Base-by-base conservation (phyloP, 2,329 filamentous ascomycete genomes). In the Epichloe gansuensis region DNA sequence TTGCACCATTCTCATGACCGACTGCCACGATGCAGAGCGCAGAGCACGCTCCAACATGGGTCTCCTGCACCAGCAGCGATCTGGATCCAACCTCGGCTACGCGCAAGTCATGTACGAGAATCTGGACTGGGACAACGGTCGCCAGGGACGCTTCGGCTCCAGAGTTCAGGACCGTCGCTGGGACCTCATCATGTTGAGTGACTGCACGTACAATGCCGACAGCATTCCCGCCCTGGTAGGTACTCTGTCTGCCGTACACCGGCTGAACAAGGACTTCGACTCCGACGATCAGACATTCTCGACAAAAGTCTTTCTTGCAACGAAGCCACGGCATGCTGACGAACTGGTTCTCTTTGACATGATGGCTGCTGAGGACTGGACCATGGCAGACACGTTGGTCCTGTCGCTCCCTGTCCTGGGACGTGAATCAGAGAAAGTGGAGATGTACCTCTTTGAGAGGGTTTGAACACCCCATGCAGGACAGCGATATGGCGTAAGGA, bases 161-260 rank as follows among this genome's bases (percentile, higher is more conserved):
- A 60, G 68, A 25, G 68, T 68, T 1, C 55, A 58, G n/a, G 63
- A 67, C 1, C 64, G 62, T 2, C 54, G 61, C 2, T 81, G 77
- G 77, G 73, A 80, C 53, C 63, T 80, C 5, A 59, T 80, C 46
- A 67, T 79, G 50, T 65, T 81, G 23, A 80, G 77, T 60, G 78
- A 82, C 61, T 80, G 78, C 69, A 81, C 77, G 0, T 81, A 81
- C 67, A 81, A 81, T 55, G 73, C 72, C 50, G 77, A 81, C 60
- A 74, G 72, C 55, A 64, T 81, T 27, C 72, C 75, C 1, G 70
- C 74, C 2, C 68, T 82, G 23, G 73, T 80, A 4, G 70, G 70
- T 49, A 80, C 77, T 1, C 63, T 81, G 38, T 72, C 72, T 2
- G 70, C 73, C 2, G 60, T 81, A 11, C 74, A 78, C 54, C 51